Evolutionary conservation across 108 stramenopile species (phyloP).

Genomic region (Parmales sp.): DNA sequence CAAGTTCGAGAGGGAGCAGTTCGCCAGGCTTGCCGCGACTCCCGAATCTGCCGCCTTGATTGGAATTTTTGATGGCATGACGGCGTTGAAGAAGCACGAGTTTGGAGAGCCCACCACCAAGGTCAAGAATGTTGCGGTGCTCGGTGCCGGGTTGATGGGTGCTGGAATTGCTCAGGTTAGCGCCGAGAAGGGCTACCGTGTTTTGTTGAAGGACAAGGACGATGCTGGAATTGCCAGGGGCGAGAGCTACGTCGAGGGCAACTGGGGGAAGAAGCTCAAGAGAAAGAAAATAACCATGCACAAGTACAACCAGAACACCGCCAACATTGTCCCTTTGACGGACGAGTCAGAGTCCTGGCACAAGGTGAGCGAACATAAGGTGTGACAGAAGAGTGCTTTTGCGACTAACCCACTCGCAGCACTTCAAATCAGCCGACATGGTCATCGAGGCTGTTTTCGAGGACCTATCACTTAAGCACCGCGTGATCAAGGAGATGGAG

Average conservation of each 20-base stretch:
- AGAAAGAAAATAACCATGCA: slow-evolving; percentile 82
- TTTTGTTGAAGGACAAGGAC: slow-evolving; percentile 92
- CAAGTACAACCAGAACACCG: slow-evolving; percentile 71
- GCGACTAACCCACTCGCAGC: slow-evolving; percentile 43
- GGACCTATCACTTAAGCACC: slow-evolving; percentile 87
- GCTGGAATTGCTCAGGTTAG: slow-evolving; percentile 97
- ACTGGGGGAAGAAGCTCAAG: slow-evolving; percentile 86
- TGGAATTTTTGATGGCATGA: slow-evolving; percentile 93
- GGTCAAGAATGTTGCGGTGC: slow-evolving; percentile 85
- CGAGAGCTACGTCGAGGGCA: slow-evolving; percentile 74
- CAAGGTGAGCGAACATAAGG: background rate
- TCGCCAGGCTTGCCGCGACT: slow-evolving; percentile 93
- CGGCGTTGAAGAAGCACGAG: slow-evolving; percentile 84
- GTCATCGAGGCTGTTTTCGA: slow-evolving; percentile 99
- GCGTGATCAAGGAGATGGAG: slow-evolving; percentile 84
- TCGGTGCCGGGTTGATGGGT: slow-evolving; percentile 99
- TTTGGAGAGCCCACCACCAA: slow-evolving; percentile 57
- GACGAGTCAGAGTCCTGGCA: slow-evolving; percentile 63
- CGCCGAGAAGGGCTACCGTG: slow-evolving; percentile 85
- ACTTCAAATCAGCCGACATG: slow-evolving; percentile 82
- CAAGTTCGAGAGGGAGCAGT: slow-evolving; percentile 84
- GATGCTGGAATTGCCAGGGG: slow-evolving; percentile 69
- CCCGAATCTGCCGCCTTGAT: slow-evolving; percentile 85
- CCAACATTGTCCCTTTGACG: slow-evolving; percentile 77
- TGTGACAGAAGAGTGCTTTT: background rate